These are phyloP conservation scores for Recurvomyces mirabilis DNA, from an alignment of 495 filamentous ascomycete genomes.

Conservation along the genomic window DNA sequence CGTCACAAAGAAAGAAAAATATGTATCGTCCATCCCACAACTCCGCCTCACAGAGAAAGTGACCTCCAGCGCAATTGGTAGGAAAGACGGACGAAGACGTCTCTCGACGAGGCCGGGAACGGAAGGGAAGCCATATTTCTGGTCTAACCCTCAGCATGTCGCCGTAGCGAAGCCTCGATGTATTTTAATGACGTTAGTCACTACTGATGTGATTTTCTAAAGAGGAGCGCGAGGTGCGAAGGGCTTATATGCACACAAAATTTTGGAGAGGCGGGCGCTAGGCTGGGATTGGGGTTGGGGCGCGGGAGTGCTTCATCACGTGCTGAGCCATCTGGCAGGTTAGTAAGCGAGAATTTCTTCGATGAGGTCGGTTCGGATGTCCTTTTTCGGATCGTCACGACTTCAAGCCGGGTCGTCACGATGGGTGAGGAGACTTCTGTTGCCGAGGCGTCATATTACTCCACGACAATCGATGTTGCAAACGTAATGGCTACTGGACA, in stretches of 20 bases:
- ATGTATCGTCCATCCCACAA: conserved; percentile 22
- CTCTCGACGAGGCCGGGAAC: conserved; percentile 25
- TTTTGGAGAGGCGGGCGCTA: too few relatives aligned
- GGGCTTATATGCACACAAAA: too few relatives aligned
- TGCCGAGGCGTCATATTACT: too few relatives aligned
- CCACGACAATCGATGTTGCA: background rate
- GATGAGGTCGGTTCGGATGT: too few relatives aligned
- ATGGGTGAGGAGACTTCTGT: too few relatives aligned
- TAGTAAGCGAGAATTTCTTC: too few relatives aligned
- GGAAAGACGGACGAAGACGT: conserved; percentile 13
- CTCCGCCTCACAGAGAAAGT: conserved; percentile 8
- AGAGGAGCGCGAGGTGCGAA: background rate
- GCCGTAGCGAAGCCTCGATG: conserved; percentile 15
- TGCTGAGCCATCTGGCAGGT: too few relatives aligned
- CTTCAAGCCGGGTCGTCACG: too few relatives aligned
- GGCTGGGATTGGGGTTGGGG: too few relatives aligned
- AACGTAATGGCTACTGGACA: too few relatives aligned
- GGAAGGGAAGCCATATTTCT: conserved; percentile 11
- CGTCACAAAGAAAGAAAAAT: background rate
- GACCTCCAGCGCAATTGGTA: conserved; percentile 2
- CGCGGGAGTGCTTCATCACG: too few relatives aligned
- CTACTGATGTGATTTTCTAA: conserved; percentile 6
- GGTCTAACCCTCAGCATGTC: conserved; percentile 15
- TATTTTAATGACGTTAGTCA: conserved; percentile 7
- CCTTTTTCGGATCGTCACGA: too few relatives aligned